Evolutionary conservation across 768 basidiomycete genomes (phyloP).

Genomic region (Lactifluus echinatus): DNA sequence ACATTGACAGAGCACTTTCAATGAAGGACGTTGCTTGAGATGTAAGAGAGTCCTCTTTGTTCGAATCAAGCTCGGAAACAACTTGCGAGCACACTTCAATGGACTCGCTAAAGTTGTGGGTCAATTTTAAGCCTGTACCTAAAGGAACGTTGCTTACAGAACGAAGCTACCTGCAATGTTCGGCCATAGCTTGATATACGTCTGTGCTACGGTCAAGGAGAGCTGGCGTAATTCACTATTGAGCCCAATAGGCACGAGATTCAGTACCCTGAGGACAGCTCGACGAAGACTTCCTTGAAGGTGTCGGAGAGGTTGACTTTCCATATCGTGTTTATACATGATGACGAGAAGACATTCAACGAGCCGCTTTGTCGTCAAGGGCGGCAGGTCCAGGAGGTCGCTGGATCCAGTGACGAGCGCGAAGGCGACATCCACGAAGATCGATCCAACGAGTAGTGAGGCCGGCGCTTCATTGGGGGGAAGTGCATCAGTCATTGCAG

Average conservation of each 20-base stretch:
- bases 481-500: slow-evolving; percentile 34
- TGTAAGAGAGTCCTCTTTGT: slow-evolving; percentile 50
- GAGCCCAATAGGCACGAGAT: slow-evolving; percentile 42
- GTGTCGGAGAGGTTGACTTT: slow-evolving; percentile 42
- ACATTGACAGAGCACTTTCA: slow-evolving; percentile 36
- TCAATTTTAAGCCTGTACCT: not conserved
- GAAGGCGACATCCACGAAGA: slow-evolving; percentile 54
- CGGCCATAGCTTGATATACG: slow-evolving; percentile 55
- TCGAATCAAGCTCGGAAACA: slow-evolving; percentile 38
- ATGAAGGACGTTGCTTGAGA: slow-evolving; percentile 50
- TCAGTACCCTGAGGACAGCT: slow-evolving; percentile 44
- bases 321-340: slow-evolving; percentile 69
- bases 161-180: slow-evolving; percentile 44
- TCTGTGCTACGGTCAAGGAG: slow-evolving; percentile 50
- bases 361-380: slow-evolving; percentile 48
- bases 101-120: slow-evolving; percentile 33
- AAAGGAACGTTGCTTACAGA: slow-evolving; percentile 33
- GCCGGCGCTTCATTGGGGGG: slow-evolving; percentile 36
- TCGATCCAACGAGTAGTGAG: slow-evolving; percentile 47
- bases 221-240: slow-evolving; percentile 64
- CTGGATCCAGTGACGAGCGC: slow-evolving; percentile 40
- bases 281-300: slow-evolving; percentile 45
- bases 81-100: slow-evolving; percentile 45
- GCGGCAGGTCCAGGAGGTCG: slow-evolving; percentile 41
- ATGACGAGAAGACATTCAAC: slow-evolving; percentile 57